Conservation (phyloP, 2,329 filamentous ascomycete genomes). For the Monilinia aucupariae region DNA sequence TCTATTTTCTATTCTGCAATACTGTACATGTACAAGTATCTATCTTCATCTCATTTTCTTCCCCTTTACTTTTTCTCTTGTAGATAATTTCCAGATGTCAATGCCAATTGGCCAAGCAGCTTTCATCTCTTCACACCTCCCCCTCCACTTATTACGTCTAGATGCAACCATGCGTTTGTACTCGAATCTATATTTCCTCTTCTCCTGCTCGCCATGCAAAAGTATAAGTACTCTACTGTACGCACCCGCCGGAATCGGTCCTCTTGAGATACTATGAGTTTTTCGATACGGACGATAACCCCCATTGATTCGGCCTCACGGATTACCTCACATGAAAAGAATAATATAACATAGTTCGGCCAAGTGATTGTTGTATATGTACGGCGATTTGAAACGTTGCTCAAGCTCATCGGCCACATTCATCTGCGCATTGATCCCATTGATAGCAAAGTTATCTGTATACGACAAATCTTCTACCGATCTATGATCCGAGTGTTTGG, state of each 20-base stretch:
- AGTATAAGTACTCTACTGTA: constrained; percentile 10
- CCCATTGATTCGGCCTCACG: constrained; percentile 4
- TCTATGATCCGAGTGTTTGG: neutral
- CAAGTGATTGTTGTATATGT: neutral
- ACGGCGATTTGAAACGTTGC: neutral
- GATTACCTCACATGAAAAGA: no score
- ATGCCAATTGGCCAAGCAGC: constrained; percentile 1
- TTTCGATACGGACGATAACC: constrained; percentile 1
- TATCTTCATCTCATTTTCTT: neutral
- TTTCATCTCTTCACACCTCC: constrained; percentile 8
- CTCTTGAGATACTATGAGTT: constrained; percentile 9
- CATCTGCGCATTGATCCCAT: neutral
- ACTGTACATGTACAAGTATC: no score
- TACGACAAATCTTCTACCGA: neutral
- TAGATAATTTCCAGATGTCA: neutral
- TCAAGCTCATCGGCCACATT: neutral
- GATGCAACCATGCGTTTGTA: constrained; percentile 16
- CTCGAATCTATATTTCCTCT: constrained; percentile 3
- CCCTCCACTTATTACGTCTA: constrained; percentile 10
- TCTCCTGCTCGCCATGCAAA: constrained; percentile 7
- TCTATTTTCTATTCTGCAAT: neutral
- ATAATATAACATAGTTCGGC: neutral
- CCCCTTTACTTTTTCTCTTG: neutral
- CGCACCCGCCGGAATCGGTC: neutral
- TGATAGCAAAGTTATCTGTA: neutral